Evolutionary conservation across 2,329 filamentous ascomycete species (phyloP).

Genomic region (Chrysoporthe puriensis): DNA sequence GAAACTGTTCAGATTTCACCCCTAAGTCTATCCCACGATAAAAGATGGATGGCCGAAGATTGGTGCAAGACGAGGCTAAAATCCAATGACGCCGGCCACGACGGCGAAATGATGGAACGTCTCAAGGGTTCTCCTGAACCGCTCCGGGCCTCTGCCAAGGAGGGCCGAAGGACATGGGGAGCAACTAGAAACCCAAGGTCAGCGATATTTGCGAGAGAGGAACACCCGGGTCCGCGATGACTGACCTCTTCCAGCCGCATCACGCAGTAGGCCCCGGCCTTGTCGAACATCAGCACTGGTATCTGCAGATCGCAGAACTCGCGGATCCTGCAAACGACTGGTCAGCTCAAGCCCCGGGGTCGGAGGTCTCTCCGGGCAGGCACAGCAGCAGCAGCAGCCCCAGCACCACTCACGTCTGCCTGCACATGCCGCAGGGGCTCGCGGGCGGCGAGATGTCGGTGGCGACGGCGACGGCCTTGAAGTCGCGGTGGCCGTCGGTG

Average conservation of each 20-base stretch:
- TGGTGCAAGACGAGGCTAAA: neutral
- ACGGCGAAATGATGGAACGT: neutral
- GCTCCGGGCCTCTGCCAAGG: slow-evolving; percentile 25
- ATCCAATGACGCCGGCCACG: neutral
- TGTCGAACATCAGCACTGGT: slow-evolving; percentile 93
- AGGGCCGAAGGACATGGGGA: slow-evolving; percentile 49
- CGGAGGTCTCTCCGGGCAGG: too few species aligned
- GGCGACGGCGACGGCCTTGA: slow-evolving; percentile 82
- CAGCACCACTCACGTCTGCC: slow-evolving; percentile 73
- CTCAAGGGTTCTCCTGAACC: slow-evolving; percentile 20
- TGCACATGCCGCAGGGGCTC: slow-evolving; percentile 92
- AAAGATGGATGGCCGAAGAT: neutral
- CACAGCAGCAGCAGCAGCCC: neutral
- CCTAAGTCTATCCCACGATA: neutral
- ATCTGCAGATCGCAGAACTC: slow-evolving; percentile 72
- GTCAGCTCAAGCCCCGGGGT: slow-evolving; percentile 16
- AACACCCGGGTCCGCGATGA: slow-evolving; percentile 15
- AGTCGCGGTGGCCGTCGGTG: slow-evolving; percentile 57
- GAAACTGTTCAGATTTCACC: neutral
- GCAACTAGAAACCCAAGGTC: slow-evolving; percentile 50
- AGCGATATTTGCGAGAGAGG: slow-evolving; percentile 4
- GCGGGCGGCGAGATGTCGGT: slow-evolving; percentile 74
- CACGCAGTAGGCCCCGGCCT: slow-evolving; percentile 72
- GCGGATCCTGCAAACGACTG: slow-evolving; percentile 59
- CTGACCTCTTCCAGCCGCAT: slow-evolving; percentile 69